Evolutionary conservation across 2,329 filamentous ascomycete species (phyloP).

Genomic region (Sporothrix globosa): DNA sequence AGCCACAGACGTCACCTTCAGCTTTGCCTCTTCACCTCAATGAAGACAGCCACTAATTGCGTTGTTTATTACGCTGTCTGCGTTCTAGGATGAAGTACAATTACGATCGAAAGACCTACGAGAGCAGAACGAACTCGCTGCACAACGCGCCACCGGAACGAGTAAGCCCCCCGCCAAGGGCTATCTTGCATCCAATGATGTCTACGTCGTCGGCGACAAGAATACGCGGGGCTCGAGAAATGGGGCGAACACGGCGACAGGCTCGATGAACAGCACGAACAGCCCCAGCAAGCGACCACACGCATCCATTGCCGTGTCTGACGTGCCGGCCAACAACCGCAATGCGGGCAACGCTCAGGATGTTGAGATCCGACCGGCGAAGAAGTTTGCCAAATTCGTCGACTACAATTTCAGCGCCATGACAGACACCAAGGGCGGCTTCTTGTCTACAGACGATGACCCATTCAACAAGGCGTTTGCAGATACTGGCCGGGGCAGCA

Average conservation of each 20-base stretch:
- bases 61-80: neutral
- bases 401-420: conserved; percentile 98
- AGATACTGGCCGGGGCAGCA: conserved; percentile 44
- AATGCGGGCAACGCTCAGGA: conserved; percentile 60
- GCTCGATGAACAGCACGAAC: neutral
- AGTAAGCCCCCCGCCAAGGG: conserved; percentile 60
- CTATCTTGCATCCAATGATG: conserved; percentile 70
- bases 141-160: conserved; percentile 52
- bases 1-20: neutral
- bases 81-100: conserved; percentile 19
- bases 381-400: conserved; percentile 91
- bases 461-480: conserved; percentile 79
- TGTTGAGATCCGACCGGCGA: conserved; percentile 68
- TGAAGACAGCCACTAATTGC: neutral
- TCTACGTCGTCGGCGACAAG: conserved; percentile 54
- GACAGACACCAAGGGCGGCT: conserved; percentile 96
- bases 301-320: conserved; percentile 61
- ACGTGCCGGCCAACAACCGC: conserved; percentile 63
- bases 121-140: conserved; percentile 67
- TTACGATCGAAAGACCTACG: conserved; percentile 54
- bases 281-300: conserved; percentile 68
- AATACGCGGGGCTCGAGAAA: neutral
- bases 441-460: conserved; percentile 88
- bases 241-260: conserved; percentile 28
- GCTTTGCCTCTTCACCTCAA: neutral